Evolutionary conservation across 2,329 filamentous ascomycete species (phyloP), one percentile per base, ranked within the genome.

Genomic region (Phoma sp.): DNA sequence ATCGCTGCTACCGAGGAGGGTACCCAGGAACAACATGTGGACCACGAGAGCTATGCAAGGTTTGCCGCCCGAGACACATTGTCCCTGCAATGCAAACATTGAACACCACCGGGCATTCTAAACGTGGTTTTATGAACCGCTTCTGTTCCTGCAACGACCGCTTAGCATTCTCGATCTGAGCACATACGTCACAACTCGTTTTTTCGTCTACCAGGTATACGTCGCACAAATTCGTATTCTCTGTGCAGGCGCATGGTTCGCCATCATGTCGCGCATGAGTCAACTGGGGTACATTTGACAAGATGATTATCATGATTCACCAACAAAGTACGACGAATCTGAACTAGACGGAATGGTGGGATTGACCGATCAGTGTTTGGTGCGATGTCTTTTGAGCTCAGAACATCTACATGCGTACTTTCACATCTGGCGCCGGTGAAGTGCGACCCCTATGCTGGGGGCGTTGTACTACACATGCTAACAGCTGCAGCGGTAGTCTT

Each of bases 221-320:
- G 39, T 54, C 28, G 21, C 45, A 49, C 51, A 40, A 26, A n/a
- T 12, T 26, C 29, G 33, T 14, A 45, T 30, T 40, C 3, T n/a
- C 34, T 23, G 28, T 25, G 26, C 32, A 32, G 34, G 43, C 38
- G 43, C 50, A 48, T 43, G 26, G 15, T 29, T 42, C 10, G 26
- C 26, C 25, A 10, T 40, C 29, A 48, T 48, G 45, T 38, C 33
- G 43, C 14, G 51, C 45, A 54, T 40, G 40, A 26, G 33, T 54
- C 33, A 39, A 23, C 37, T 21, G 30, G 25, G 30, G 43, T 42
- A 33, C 37, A 23, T 39, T 26, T 25, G 21, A 7, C 3, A 20
- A n/a, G n/a, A n/a, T n/a, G n/a, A n/a, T n/a, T n/a, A n/a, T n/a
- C n/a, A n/a, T n/a, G n/a, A n/a, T n/a, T n/a, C n/a, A n/a, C 5